A percentile compares a stretch with the other conserved stretches of the same genome.
Conservation (phyloP, 768 basidiomycete species). For the Auriscalpium vulgare region DNA sequence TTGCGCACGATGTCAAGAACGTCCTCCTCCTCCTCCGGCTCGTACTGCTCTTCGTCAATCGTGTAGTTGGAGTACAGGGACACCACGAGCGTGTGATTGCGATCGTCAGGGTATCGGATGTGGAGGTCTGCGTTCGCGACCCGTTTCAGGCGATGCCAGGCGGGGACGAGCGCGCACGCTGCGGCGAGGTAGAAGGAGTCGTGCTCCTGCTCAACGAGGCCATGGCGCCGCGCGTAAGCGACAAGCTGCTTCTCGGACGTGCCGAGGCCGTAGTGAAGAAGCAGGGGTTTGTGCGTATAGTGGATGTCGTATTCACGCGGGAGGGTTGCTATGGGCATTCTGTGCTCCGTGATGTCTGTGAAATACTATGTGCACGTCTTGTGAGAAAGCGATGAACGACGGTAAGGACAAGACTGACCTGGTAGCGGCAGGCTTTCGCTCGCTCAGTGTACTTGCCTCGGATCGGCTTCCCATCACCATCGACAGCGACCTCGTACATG, state of each 20-base stretch:
- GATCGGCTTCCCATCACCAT: too few relatives aligned
- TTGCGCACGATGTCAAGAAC: neutral
- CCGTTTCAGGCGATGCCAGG: neutral
- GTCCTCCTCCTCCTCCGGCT: neutral
- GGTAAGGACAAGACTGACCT: too few relatives aligned
- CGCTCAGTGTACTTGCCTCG: too few relatives aligned
- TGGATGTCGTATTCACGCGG: neutral
- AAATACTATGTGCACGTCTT: too few relatives aligned
- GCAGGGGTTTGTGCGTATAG: neutral
- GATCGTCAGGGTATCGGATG: neutral
- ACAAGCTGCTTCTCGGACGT: neutral
- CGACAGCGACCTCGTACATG: too few relatives aligned
- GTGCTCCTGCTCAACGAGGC: too few relatives aligned
- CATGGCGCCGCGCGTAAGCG: too few relatives aligned
- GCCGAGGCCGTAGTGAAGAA: neutral
- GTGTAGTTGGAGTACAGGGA: neutral
- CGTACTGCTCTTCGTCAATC: neutral
- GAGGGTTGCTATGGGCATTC: too few relatives aligned
- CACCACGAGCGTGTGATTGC: neutral
- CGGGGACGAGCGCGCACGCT: neutral
- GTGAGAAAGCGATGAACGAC: too few relatives aligned
- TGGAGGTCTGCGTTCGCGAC: neutral
- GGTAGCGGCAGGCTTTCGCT: too few relatives aligned
- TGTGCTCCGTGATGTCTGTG: too few relatives aligned
- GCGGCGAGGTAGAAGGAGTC: neutral